These are phyloP conservation scores for Neopestalotiopsis rosae DNA, from an alignment of 2,329 filamentous ascomycete genomes.

Conservation along the genomic window DNA sequence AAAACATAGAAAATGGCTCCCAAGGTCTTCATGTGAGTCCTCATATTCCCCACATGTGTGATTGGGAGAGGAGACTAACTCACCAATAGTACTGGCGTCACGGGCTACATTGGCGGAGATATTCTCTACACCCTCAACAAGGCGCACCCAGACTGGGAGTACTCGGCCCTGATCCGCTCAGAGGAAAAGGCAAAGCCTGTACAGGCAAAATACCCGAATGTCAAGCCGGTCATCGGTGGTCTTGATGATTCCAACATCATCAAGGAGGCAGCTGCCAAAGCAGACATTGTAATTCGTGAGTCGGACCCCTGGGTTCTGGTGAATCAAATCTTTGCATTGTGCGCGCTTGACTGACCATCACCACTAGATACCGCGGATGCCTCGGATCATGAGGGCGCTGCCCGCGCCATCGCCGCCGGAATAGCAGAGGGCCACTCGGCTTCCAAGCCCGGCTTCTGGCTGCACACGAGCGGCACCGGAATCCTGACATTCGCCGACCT, in stretches of 20 bases:
- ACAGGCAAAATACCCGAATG: constrained; percentile 16
- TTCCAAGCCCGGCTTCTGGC: constrained; percentile 49
- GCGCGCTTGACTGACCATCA: not conserved
- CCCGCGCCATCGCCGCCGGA: constrained; percentile 49
- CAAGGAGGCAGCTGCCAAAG: constrained; percentile 18
- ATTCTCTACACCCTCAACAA: constrained; percentile 15
- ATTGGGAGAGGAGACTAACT: not conserved
- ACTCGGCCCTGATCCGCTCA: constrained; percentile 17
- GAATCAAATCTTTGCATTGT: not conserved
- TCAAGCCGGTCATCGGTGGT: constrained; percentile 12
- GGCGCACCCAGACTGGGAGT: constrained; percentile 20
- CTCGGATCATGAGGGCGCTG: constrained; percentile 50
- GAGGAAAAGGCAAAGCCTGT: constrained; percentile 20
- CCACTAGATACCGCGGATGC: constrained; percentile 45
- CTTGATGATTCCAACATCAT: constrained; percentile 17
- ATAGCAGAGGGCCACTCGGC: constrained; percentile 50
- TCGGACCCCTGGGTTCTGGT: not conserved
- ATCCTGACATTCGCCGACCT: constrained; percentile 58
- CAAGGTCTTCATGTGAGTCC: constrained; percentile 6
- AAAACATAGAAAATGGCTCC: not conserved
- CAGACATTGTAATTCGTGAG: constrained; percentile 21
- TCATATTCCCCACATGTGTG: not conserved
- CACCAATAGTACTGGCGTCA: constrained; percentile 17
- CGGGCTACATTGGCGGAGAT: constrained; percentile 22
- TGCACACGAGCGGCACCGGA: constrained; percentile 62